Conservation (phyloP, 1,139 yeast species). For the Trichomonascaceae sp. region DNA sequence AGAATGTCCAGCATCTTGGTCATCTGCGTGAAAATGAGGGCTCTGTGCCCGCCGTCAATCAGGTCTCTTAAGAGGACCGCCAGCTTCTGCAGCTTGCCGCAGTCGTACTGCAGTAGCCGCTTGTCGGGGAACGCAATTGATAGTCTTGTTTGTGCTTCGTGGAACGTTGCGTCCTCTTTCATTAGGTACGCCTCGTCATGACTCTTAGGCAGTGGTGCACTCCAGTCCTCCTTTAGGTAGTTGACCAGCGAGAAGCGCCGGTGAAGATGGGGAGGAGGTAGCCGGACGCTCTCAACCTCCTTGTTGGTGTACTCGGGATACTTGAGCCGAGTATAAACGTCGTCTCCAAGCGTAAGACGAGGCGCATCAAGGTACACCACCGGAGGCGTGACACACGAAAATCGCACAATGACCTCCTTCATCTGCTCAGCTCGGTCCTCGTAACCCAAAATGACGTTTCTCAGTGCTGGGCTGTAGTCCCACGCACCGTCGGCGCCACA, state of each 20-base stretch:
- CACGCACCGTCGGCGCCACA: slow-evolving; percentile 15
- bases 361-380: slow-evolving; percentile 72
- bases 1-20: slow-evolving; percentile 87
- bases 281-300: slow-evolving; percentile 1
- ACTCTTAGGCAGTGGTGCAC: slow-evolving; percentile 1
- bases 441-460: slow-evolving; percentile 30
- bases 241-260: neutral
- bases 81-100: slow-evolving; percentile 87
- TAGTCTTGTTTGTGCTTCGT: slow-evolving; percentile 69
- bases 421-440: slow-evolving; percentile 32
- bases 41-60: slow-evolving; percentile 81
- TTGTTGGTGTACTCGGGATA: slow-evolving; percentile 25
- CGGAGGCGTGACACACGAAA: slow-evolving; percentile 77
- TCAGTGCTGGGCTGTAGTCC: slow-evolving; percentile 14
- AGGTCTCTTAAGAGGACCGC: slow-evolving; percentile 64
- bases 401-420: slow-evolving; percentile 52
- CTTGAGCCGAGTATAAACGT: neutral
- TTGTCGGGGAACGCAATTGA: slow-evolving; percentile 96
- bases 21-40: slow-evolving; percentile 95
- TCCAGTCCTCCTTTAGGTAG: slow-evolving; percentile 1
- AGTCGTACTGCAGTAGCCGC: slow-evolving; percentile 80
- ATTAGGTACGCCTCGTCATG: neutral
- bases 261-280: neutral
- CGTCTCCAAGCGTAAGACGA: slow-evolving; percentile 33
- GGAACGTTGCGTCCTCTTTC: slow-evolving; percentile 40